Percentiles rank a stretch among this genome's conserved stretches.
These are phyloP conservation scores for Apiospora koreana DNA, from an alignment of 2,329 filamentous ascomycete species.

Conservation along the genomic window DNA sequence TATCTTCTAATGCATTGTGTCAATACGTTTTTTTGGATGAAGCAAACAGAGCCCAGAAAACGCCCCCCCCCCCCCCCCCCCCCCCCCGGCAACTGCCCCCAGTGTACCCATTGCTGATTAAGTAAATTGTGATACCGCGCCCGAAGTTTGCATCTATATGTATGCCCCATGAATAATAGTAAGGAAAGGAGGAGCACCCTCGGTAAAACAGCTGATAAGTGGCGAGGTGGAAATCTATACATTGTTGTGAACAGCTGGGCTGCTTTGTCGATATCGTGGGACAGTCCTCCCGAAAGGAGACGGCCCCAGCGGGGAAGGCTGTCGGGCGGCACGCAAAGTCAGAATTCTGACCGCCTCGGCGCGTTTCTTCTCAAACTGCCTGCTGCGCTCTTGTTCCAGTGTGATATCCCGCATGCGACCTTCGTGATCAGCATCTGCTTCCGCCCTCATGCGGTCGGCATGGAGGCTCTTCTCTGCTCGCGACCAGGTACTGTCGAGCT, in stretches of 20 bases:
- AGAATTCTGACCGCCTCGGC: constrained; percentile 46
- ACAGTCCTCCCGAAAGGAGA: constrained; percentile 10
- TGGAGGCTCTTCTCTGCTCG: constrained; percentile 46
- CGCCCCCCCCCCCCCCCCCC: not conserved
- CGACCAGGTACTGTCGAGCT: constrained; percentile 50
- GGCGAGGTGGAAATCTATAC: not conserved
- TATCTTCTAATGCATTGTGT: not conserved
- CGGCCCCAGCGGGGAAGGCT: constrained; percentile 13
- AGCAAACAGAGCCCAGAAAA: not conserved
- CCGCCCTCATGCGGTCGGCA: constrained; percentile 41
- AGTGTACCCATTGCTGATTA: not conserved
- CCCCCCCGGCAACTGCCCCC: not conserved
- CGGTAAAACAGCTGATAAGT: not conserved
- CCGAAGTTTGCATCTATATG: not conserved
- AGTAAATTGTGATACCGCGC: not conserved
- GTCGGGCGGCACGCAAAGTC: constrained; percentile 20
- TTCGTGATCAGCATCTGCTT: constrained; percentile 46
- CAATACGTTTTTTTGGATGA: not conserved
- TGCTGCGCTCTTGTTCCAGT: constrained; percentile 50
- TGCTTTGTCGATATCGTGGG: constrained; percentile 13
- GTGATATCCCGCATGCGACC: constrained; percentile 43
- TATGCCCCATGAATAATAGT: not conserved
- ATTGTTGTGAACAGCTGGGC: constrained; percentile 8
- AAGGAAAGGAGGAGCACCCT: not conserved
- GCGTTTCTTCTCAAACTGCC: constrained; percentile 50